phyloP scores from a whole-genome alignment of 1,284 basidiomycete species.

The Flammula alnicola region DNA sequence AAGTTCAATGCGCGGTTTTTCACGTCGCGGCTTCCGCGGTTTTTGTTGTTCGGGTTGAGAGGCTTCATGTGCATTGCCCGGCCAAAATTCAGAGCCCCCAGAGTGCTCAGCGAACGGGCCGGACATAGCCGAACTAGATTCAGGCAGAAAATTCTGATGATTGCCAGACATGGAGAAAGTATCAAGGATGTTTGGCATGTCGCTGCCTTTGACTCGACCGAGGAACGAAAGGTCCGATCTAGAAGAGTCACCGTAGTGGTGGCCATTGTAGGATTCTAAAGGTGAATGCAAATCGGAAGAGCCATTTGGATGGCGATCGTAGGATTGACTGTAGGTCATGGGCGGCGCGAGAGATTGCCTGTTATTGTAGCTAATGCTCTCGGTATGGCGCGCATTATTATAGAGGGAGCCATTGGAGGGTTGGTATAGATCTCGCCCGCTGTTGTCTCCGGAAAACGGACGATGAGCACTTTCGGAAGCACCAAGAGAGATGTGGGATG shows the following conservation, averaged over 20 bases:
- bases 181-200: slow-evolving; percentile 16
- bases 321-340: slow-evolving; percentile 22
- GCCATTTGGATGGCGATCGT: slow-evolving; percentile 15
- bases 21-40: slow-evolving; percentile 52
- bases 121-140: slow-evolving; percentile 18
- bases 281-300: slow-evolving; percentile 14
- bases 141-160: slow-evolving; percentile 12
- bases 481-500: too few species aligned
- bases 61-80: slow-evolving; percentile 16
- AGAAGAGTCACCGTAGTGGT: slow-evolving; percentile 6
- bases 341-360: slow-evolving; percentile 3
- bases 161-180: slow-evolving; percentile 12
- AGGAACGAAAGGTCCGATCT: slow-evolving; percentile 9
- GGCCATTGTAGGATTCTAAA: slow-evolving; percentile 8
- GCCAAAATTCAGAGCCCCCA: slow-evolving; percentile 30
- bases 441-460: too few species aligned
- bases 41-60: slow-evolving; percentile 18
- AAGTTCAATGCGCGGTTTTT: slow-evolving; percentile 65
- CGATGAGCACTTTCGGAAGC: too few species aligned
- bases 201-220: slow-evolving; percentile 12
- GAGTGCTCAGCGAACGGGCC: slow-evolving; percentile 24
- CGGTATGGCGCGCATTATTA: slow-evolving; percentile 4
- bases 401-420: neutral
- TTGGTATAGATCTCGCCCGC: neutral
- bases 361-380: neutral